Evolutionary conservation across 129 eudicot species (phyloP), one percentile per base, ranked within the genome.

Genomic region (Logfia minima): DNA sequence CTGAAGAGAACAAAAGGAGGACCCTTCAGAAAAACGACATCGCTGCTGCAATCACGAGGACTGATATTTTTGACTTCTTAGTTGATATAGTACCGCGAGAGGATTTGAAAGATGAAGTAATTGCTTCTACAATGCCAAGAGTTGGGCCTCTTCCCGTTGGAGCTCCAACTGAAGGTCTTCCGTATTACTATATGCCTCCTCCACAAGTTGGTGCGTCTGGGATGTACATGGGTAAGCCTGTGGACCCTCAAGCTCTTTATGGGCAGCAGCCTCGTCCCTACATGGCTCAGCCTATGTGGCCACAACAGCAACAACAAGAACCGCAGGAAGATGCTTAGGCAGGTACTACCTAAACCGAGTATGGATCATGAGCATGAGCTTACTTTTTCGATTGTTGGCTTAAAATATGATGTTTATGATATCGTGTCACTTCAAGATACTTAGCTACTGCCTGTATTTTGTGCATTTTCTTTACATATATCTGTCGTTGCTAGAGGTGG

Each of bases 1-100:
- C 98, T 0, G 98, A 92, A 83, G 98, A 92, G 85, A 92, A 92
- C 79, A 92, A 92, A 75, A 83, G 98, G 82, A 84, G 96, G 86
- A 92, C 98, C 0, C 88, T 92, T 10, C 98, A 92, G 90, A 92
- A 92, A 71, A 92, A 92, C 22, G 98, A 92, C 55, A 92, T 92
- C n/a, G 96, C 98, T 1, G 96, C 98, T 34, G 98, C 98, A 4
- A 92, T 92, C 31, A 90, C 98, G 3, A 84, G 94, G 85, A 92
- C 98, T 18, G 97, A 92, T 75, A 92, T 92, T 43, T 92, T 92
- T 68, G 97, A 92, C 83, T 92, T 92, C 72, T 63, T 92, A 72
- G 93, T 92, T 68, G 98, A 92, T 76, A 92, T 92, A 24, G 96
- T 92, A 3, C 98, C 98, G 1, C 83, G 96, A 52, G 98, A 92